Evolutionary conservation across 176 grass and related monocot genomes (phyloP).

Genomic region (Canna indica): DNA sequence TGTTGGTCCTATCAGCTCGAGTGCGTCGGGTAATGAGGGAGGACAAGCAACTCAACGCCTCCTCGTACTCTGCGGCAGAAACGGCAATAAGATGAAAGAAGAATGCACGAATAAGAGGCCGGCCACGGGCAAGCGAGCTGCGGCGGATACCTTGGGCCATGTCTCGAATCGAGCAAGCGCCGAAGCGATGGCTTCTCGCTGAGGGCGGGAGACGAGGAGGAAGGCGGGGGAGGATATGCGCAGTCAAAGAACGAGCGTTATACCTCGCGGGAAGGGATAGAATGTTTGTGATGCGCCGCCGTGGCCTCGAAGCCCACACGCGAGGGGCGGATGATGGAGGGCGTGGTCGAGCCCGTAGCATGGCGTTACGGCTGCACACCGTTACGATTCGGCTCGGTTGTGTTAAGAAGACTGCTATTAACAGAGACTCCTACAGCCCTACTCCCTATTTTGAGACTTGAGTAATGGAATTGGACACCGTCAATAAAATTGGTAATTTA

Average conservation of each 20-base stretch:
- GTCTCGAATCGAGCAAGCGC: neutral
- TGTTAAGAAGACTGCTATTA: neutral
- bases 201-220: neutral
- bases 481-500: no score
- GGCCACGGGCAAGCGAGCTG: neutral
- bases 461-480: no score
- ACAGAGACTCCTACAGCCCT: no score
- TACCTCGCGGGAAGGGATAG: neutral
- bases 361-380: neutral
- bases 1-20: conserved; percentile 54
- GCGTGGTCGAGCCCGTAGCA: neutral
- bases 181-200: neutral
- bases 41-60: conserved; percentile 52
- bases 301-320: neutral
- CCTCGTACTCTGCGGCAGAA: conserved; percentile 40
- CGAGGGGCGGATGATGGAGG: neutral
- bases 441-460: no score
- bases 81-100: neutral
- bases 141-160: neutral
- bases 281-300: conserved; percentile 5
- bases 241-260: neutral
- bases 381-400: neutral
- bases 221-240: neutral
- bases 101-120: neutral
- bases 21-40: conserved; percentile 75